Conservation (phyloP, 116 monocot species). For the Zostera marina region DNA sequence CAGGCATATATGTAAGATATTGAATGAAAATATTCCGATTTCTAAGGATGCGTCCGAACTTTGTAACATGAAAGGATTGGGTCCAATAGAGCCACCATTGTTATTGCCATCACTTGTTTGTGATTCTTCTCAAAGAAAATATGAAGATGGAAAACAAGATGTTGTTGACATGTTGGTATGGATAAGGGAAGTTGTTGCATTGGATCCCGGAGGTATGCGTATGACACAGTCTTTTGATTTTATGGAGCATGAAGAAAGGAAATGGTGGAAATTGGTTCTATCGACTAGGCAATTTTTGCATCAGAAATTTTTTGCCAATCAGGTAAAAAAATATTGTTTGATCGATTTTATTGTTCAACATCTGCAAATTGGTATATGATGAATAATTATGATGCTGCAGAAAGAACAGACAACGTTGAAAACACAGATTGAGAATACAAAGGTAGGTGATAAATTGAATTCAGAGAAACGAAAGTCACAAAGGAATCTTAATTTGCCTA, state of each 20-base stretch:
- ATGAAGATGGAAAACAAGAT: neutral
- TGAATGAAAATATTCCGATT: constrained; percentile 11
- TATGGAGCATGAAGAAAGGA: neutral
- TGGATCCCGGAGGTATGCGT: neutral
- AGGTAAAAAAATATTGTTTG: neutral
- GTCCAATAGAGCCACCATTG: too few species aligned
- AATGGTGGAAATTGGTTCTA: neutral
- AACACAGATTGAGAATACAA: neutral
- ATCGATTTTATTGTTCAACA: too few species aligned
- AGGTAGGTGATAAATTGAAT: constrained; percentile 3
- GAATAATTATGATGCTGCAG: constrained; percentile 3
- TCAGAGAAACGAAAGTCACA: constrained; percentile 31
- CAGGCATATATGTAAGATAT: constrained; percentile 8
- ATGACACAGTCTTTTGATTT: neutral
- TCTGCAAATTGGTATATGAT: too few species aligned
- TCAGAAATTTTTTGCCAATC: neutral
- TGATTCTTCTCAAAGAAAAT: neutral
- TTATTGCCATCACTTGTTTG: neutral
- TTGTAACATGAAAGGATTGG: neutral
- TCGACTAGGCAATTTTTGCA: neutral
- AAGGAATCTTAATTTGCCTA: constrained; percentile 21
- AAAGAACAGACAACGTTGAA: constrained; percentile 5
- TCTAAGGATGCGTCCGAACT: neutral
- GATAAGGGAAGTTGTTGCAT: constrained; percentile 5
- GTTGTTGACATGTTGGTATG: constrained; percentile 10